These are phyloP conservation scores for Coemansia brasiliensis DNA, from an alignment of 192 early-diverging fungal genomes.

Conservation along the genomic window DNA sequence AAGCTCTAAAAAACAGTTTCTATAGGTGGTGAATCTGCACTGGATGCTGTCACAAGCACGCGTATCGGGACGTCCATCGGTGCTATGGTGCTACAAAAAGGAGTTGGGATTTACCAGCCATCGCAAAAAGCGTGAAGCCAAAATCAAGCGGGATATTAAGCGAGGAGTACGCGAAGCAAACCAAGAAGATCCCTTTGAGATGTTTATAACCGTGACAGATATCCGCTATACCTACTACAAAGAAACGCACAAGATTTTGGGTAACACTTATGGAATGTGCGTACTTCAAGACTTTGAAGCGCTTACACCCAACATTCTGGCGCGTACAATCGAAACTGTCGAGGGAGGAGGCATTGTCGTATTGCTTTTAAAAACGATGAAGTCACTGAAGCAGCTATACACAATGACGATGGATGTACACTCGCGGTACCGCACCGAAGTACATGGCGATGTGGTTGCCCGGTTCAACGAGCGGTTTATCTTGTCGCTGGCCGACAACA, in stretches of 20 bases:
- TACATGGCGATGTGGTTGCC: conserved; percentile 88
- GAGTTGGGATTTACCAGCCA: conserved; percentile 94
- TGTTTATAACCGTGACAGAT: conserved; percentile 92
- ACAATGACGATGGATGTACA: conserved; percentile 99
- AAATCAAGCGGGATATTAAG: conserved; percentile 94
- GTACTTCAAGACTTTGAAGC: conserved; percentile 98
- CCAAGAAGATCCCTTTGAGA: conserved; percentile 97
- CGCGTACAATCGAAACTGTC: conserved; percentile 96
- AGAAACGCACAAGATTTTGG: conserved; percentile 96
- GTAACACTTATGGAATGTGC: conserved; percentile 99
- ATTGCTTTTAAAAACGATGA: conserved; percentile 92
- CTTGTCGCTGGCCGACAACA: conserved; percentile 85
- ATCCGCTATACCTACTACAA: conserved; percentile 99
- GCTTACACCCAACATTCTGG: conserved; percentile 93
- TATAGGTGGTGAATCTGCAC: conserved; percentile 92
- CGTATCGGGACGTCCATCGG: conserved; percentile 83
- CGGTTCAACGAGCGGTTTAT: conserved; percentile 99
- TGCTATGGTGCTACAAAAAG: conserved; percentile 99
- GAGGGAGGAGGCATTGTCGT: conserved; percentile 96
- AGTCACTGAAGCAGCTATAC: conserved; percentile 93
- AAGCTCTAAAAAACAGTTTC: background rate
- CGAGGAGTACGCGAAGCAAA: conserved; percentile 88
- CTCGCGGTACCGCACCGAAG: conserved; percentile 89
- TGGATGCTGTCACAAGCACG: conserved; percentile 93
- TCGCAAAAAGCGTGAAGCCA: conserved; percentile 94